phyloP scores from a whole-genome alignment of 2,329 filamentous ascomycete genomes.

The Penicillium expansum region DNA sequence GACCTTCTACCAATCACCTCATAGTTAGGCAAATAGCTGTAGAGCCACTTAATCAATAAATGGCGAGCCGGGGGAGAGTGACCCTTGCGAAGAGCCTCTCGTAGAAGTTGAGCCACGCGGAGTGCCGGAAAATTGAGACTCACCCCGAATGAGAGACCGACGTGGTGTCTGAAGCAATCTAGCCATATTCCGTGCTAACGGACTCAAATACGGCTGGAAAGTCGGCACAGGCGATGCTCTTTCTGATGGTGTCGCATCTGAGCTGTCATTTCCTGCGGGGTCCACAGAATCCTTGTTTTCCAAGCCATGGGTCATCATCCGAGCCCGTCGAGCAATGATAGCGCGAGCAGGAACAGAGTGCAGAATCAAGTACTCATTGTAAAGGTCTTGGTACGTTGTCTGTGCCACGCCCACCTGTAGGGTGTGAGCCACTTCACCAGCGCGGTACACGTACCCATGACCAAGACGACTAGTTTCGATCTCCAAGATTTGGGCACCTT shows the following conservation, averaged over 20 bases:
- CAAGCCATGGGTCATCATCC: not conserved
- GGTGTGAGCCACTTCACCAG: not conserved
- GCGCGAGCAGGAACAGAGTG: not conserved
- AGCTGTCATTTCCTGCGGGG: not conserved
- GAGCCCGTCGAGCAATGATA: not conserved
- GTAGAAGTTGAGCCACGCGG: too few relatives aligned
- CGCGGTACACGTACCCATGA: not conserved
- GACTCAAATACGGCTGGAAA: too few relatives aligned
- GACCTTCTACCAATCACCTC: not conserved
- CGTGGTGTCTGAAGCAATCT: too few relatives aligned
- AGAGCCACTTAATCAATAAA: too few relatives aligned
- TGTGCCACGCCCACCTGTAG: not conserved
- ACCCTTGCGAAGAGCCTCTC: too few relatives aligned
- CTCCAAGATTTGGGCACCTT: not conserved
- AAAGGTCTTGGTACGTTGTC: not conserved
- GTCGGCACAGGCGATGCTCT: too few relatives aligned
- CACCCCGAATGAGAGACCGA: too few relatives aligned
- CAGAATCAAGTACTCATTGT: not conserved
- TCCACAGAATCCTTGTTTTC: not conserved
- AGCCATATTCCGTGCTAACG: fast-evolving
- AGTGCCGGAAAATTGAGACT: too few relatives aligned
- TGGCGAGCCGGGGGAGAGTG: too few relatives aligned
- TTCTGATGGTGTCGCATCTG: not conserved
- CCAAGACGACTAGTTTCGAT: not conserved
- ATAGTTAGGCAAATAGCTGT: not conserved